These are phyloP conservation scores for Ogataea corticis DNA, from an alignment of 805 yeast species.

Conservation along the genomic window DNA sequence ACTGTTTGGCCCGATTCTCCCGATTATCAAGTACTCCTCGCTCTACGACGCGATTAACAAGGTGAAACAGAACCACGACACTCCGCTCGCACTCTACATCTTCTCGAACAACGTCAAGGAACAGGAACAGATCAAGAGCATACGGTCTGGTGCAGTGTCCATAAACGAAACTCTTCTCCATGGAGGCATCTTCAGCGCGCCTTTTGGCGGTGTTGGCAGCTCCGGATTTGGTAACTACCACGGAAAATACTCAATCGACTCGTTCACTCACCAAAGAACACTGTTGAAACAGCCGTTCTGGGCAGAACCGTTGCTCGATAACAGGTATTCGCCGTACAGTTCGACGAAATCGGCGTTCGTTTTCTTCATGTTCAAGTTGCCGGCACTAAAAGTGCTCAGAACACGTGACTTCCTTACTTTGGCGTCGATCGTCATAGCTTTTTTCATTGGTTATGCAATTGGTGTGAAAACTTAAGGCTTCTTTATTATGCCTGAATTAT, in stretches of 20 bases:
- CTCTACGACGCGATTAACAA: constrained; percentile 46
- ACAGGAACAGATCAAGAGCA: constrained; percentile 47
- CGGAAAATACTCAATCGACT: constrained; percentile 64
- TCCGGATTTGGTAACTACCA: constrained; percentile 87
- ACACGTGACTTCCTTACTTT: constrained; percentile 3
- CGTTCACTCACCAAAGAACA: constrained; percentile 78
- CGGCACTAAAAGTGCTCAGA: constrained; percentile 2
- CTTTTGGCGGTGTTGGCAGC: constrained; percentile 89
- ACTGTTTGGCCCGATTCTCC: constrained; percentile 83
- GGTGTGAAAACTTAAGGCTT: constrained; percentile 1
- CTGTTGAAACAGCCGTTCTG: constrained; percentile 60
- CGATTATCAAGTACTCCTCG: constrained; percentile 57
- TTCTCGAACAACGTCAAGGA: constrained; percentile 53
- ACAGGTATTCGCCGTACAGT: constrained; percentile 67
- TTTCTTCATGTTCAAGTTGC: constrained; percentile 10
- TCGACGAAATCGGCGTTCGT: constrained; percentile 26
- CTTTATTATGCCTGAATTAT: no score
- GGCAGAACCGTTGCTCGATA: constrained; percentile 57
- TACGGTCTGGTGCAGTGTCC: constrained; percentile 72
- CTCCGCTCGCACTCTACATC: constrained; percentile 82
- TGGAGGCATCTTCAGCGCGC: constrained; percentile 61
- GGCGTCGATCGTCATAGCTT: neutral
- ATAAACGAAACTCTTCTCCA: constrained; percentile 78
- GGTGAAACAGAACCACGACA: constrained; percentile 56
- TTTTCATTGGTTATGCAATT: constrained; percentile 4